A percentile compares a stretch with the other conserved stretches of the same genome.
These are phyloP conservation scores for Diospyros kaki DNA, from an alignment of 148 eudicot species.

Conservation along the genomic window DNA sequence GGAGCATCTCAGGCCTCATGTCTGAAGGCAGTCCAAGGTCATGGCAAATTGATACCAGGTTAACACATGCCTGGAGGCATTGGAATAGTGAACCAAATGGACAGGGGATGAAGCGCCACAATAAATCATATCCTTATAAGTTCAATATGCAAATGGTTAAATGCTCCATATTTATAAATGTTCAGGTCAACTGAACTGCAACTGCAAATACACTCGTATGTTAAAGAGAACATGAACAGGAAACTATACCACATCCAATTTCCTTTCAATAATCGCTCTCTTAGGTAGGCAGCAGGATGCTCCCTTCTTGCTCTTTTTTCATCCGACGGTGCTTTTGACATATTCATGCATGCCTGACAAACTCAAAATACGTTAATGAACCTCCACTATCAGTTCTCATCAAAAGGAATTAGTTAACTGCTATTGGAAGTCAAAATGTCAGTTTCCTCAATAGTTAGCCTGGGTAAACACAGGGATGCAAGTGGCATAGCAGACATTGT, in stretches of 20 bases:
- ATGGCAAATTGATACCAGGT: too few species aligned
- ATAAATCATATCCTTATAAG: neutral
- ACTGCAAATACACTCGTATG: neutral
- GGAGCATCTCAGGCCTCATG: too few species aligned
- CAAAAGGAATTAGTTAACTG: neutral
- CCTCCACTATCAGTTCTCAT: neutral
- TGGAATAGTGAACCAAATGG: too few species aligned
- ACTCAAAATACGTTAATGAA: conserved; percentile 11
- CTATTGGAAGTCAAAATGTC: neutral
- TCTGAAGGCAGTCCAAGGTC: too few species aligned
- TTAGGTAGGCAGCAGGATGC: conserved; percentile 49
- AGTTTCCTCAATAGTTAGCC: neutral
- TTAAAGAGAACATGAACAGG: neutral
- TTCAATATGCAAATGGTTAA: neutral
- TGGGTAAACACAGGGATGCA: neutral
- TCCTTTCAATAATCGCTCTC: conserved; percentile 58
- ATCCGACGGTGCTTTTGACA: conserved; percentile 35
- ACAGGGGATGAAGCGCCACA: too few species aligned
- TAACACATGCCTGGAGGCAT: too few species aligned
- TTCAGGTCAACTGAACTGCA: neutral
- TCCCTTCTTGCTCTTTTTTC: conserved; percentile 75
- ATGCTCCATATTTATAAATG: neutral
- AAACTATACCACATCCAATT: conserved; percentile 65
- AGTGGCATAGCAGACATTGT: neutral
- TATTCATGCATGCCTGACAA: conserved; percentile 53